These are phyloP conservation scores for Boletus vermiculosoides DNA, from an alignment of 768 basidiomycete genomes.

Conservation along the genomic window DNA sequence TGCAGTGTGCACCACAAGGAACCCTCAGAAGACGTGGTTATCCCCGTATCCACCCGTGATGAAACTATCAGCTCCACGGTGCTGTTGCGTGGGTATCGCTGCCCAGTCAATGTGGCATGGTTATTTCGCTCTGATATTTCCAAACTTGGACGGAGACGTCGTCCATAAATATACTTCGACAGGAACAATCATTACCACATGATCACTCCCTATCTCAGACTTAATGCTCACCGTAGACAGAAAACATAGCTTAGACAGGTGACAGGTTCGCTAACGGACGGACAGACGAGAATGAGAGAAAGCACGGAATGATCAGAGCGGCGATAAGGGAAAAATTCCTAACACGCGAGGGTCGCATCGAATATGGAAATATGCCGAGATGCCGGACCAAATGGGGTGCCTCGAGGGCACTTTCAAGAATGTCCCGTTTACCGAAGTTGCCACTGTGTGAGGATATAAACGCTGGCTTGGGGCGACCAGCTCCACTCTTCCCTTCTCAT, in stretches of 20 bases:
- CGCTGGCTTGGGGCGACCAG: constrained; percentile 1
- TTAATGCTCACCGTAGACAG: background rate
- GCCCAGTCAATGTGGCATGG: background rate
- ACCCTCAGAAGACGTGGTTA: background rate
- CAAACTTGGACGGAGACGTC: background rate
- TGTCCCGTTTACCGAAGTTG: background rate
- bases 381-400: constrained; percentile 13
- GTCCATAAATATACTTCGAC: background rate
- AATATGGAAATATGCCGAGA: constrained; percentile 20
- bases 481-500: constrained; percentile 15
- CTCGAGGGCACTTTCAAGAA: background rate
- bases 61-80: background rate
- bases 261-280: background rate
- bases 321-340: background rate
- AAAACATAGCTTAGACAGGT: too few species aligned
- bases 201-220: background rate
- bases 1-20: too few species aligned
- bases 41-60: constrained; percentile 1
- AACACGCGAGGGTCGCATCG: background rate
- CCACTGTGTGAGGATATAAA: constrained; percentile 16
- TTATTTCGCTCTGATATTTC: background rate
- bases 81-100: background rate
- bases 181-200: background rate
- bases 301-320: background rate
- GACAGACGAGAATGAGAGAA: background rate